phyloP scores from a whole-genome alignment of 768 basidiomycete genomes.

The Mycena capillaripes region DNA sequence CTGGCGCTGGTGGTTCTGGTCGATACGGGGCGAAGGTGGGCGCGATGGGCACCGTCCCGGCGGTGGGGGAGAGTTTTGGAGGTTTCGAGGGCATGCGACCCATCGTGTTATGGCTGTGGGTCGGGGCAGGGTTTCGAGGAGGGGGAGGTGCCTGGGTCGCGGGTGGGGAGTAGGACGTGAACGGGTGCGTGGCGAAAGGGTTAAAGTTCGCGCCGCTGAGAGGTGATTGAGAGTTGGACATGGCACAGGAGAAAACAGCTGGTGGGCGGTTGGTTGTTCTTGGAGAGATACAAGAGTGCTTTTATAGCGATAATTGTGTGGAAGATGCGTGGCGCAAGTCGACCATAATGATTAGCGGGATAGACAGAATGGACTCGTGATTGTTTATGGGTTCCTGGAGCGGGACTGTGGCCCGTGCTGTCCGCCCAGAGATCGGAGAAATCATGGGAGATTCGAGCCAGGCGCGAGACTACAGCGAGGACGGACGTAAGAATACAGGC shows the following conservation, averaged over 20 bases:
- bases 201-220: conserved; percentile 35
- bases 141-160: conserved; percentile 16
- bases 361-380: conserved; percentile 28
- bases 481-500: conserved; percentile 13
- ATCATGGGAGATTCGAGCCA: conserved; percentile 10
- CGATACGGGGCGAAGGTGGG: conserved; percentile 34
- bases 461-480: background rate
- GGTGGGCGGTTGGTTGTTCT: background rate
- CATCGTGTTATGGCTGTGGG: conserved; percentile 18
- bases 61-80: conserved; percentile 24
- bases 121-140: conserved; percentile 26
- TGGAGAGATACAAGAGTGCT: background rate
- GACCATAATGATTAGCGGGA: conserved; percentile 31
- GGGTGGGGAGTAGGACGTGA: conserved; percentile 35
- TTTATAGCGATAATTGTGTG: conserved; percentile 29
- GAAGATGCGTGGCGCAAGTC: conserved; percentile 13
- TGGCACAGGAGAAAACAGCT: background rate
- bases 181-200: conserved; percentile 36
- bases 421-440: conserved; percentile 30
- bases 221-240: conserved; percentile 28
- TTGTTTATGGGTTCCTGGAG: conserved; percentile 10
- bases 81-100: conserved; percentile 3
- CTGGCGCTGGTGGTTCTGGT: conserved; percentile 28
- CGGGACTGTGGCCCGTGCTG: background rate
- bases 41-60: conserved; percentile 8